Percentiles rank a stretch among this genome's conserved stretches.
Conservation (phyloP, 257 asterid genomes). For the Oldenlandia corymbosa region DNA sequence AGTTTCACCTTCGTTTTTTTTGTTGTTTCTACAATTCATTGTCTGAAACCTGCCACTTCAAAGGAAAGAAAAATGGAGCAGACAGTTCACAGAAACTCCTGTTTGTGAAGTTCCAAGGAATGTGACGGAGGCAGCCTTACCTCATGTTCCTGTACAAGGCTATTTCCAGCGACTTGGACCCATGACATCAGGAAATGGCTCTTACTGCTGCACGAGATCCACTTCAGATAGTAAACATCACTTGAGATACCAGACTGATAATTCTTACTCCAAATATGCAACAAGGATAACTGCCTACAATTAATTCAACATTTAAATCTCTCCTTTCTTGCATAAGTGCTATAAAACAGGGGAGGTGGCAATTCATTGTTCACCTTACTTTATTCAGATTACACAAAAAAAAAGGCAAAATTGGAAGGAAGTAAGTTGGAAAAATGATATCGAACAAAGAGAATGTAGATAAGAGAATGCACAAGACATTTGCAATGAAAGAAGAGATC, state of each 20-base stretch:
- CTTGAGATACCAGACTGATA: background rate
- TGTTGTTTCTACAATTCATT: background rate
- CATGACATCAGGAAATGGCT: too few relatives aligned
- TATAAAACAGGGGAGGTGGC: too few relatives aligned
- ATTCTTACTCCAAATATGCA: background rate
- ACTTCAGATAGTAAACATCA: background rate
- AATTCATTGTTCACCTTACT: background rate
- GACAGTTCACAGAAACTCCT: too few relatives aligned
- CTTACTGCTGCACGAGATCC: too few relatives aligned
- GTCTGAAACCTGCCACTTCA: background rate
- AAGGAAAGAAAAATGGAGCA: too few relatives aligned
- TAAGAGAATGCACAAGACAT: background rate
- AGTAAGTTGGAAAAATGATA: background rate
- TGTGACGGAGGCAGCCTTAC: too few relatives aligned
- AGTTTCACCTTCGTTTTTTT: too few relatives aligned
- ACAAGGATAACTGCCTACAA: too few relatives aligned
- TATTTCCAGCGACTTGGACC: too few relatives aligned
- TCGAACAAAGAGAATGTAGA: background rate
- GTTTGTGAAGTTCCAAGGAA: too few relatives aligned
- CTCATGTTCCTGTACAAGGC: too few relatives aligned
- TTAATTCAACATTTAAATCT: background rate
- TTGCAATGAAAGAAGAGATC: background rate
- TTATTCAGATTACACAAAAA: conserved; percentile 1
- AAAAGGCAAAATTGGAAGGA: background rate
- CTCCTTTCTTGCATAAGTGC: too few relatives aligned